Evolutionary conservation across 1,139 yeast species (phyloP), one percentile per base, ranked within the genome.

Genomic region (Sugiyamaella castrensis): DNA sequence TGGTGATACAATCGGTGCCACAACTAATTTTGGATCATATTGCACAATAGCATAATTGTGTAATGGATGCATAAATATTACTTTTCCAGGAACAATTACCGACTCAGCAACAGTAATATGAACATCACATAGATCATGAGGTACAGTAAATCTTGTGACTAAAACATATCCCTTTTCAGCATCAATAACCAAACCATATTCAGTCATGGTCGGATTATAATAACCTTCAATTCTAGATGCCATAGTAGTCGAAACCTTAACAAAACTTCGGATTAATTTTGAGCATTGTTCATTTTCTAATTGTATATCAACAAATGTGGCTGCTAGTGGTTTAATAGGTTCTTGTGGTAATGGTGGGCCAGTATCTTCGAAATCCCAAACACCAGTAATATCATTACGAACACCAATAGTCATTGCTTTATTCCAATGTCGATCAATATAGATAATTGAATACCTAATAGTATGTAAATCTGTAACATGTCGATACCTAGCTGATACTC

Each of bases 391-490:
- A 63, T 89, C 96, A 63, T 91, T 87, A 67, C 96, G 76, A 3
- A 77, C 75, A 5, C 92, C 94, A 51, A 84, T 60, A 59, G 84
- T 77, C 66, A 89, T 84, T 27, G 83, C 74, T 8, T 83, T 76
- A 52, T 78, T 75, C 96, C 96, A 89, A 68, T 87, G 96, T 59
- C 96, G 81, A 62, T 88, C 96, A 48, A 89, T 76, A 59, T 79
- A 81, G 13, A 81, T 72, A 8, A 85, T 77, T 24, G 81, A 77
- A 8, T 77, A 71, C 43, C 82, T 79, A 43, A 79, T 72, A 1
- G 87, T 78, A 64, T 88, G 95, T 58, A 86, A 75, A 62, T 89
- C 96, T 2, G 88, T 77, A 35, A 88, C 78, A 66, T 87, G 94
- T 57, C 92, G 82, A 68, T 81, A 87, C 48, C 82, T 72, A 27